These are phyloP conservation scores for Phoma herbarum DNA, from an alignment of 2,329 filamentous ascomycete species.

Conservation along the genomic window DNA sequence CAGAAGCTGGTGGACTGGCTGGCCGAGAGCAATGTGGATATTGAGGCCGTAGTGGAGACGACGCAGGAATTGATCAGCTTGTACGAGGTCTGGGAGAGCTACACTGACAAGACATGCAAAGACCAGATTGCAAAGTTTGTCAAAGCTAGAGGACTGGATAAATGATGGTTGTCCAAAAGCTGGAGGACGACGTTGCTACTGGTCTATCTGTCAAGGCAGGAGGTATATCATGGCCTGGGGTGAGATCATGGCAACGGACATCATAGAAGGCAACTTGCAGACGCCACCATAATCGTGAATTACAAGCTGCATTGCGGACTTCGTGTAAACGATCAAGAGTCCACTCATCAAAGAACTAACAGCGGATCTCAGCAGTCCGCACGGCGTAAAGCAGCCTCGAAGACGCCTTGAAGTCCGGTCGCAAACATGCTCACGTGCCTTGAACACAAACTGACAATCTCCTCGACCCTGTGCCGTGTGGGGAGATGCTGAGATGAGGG, in stretches of 20 bases:
- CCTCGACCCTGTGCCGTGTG: constrained; percentile 20
- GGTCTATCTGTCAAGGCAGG: not conserved
- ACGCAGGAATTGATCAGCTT: constrained; percentile 91
- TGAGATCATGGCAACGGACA: too few relatives aligned
- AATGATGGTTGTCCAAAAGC: constrained; percentile 47
- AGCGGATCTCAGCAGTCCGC: constrained; percentile 25
- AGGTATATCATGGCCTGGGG: not conserved
- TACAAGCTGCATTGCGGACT: not conserved
- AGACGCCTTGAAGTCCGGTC: constrained; percentile 11
- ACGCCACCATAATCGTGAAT: not conserved
- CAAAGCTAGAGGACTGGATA: constrained; percentile 66
- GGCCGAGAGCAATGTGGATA: constrained; percentile 84
- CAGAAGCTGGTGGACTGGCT: constrained; percentile 80
- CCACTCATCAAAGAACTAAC: constrained; percentile 27
- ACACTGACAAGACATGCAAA: constrained; percentile 70
- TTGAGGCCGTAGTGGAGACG: constrained; percentile 85
- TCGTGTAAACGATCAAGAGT: not conserved
- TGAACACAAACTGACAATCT: not conserved
- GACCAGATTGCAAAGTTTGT: constrained; percentile 70
- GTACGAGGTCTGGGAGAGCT: constrained; percentile 78
- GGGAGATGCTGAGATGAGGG: constrained; percentile 31
- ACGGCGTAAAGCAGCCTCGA: constrained; percentile 32
- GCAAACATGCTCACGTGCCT: constrained; percentile 21
- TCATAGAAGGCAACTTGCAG: not conserved
- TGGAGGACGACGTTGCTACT: not conserved